Evolutionary conservation across 352 stramenopile genomes (phyloP), one percentile per base, ranked within the genome.

Genomic region (Pythium diclinum): DNA sequence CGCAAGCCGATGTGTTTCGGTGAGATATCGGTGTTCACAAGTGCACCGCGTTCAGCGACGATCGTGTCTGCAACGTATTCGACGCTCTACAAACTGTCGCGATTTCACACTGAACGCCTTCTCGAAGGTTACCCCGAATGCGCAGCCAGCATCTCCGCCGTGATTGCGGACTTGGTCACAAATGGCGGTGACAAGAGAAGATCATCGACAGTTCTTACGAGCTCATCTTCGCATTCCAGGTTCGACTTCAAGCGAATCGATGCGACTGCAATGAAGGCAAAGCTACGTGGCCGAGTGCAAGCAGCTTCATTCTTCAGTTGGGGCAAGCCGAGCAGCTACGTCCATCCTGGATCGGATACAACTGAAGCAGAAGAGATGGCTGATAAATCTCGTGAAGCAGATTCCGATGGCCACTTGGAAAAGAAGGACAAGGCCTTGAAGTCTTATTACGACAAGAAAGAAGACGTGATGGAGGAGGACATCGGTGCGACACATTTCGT

Each of bases 1-100:
- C 76, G 85, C 11, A 91, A 92, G 59, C 76, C 76, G 4, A 71
- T 69, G n/a, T 93, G 74, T 55, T 84, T 93, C 40, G 85, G 85
- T 3, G 85, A 93, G 44, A 52, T 93, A 1, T 89, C 83, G 0
- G 71, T 93, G 3, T 91, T 93, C 40, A 85, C 79, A 0, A 79
- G 75, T 14, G 72, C 74, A 28, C 74, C 71, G 21, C 69, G 85
- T 28, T 77, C 83, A 0, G 85, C 85, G 13, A 79, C 81, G 0
- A 72, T 92, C 21, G 58, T 82, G 6, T 81, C 83, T 1, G 79
- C 72, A 0, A 92, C 83, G 0, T 92, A 90, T 56, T 81, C 71
- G 3, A 84, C 86, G 32, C 64, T 92, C 1, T 92, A 90, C 69
- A 82, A 79, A 54, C 63, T 92, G 5, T 77, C 78, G n/a, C 71